Conservation (phyloP, 805 yeast genomes). For the Metschnikowia henanensis region DNA sequence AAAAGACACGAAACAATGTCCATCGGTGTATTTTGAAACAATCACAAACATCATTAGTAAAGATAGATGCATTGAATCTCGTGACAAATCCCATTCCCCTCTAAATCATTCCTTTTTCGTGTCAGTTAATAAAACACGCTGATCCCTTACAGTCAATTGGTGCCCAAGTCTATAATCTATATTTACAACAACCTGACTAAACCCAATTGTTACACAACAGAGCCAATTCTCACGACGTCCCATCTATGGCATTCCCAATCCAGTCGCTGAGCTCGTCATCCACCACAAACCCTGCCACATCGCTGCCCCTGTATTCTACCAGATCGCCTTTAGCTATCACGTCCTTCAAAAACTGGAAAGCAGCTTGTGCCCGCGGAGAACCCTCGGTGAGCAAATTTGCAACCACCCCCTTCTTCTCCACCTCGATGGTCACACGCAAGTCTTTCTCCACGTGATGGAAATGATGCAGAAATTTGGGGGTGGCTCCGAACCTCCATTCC, state of each 20-base stretch:
- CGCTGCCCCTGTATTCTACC: constrained; percentile 42
- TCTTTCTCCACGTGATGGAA: constrained; percentile 36
- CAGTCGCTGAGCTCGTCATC: constrained; percentile 46
- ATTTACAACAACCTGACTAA: no score
- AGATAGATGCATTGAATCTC: no score
- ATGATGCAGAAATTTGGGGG: constrained; percentile 69
- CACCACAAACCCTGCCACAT: constrained; percentile 44
- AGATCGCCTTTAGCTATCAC: constrained; percentile 25
- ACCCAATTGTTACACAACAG: no score
- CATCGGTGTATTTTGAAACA: no score
- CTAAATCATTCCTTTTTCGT: no score
- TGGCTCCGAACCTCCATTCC: constrained; percentile 75
- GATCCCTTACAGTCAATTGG: no score
- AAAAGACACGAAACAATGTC: no score
- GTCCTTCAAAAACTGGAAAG: constrained; percentile 35
- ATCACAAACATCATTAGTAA: no score
- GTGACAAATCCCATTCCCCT: no score
- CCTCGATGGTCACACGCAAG: constrained; percentile 36
- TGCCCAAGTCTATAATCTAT: no score
- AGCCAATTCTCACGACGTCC: constrained; percentile 25
- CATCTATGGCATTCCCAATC: constrained; percentile 48
- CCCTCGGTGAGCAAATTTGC: not conserved
- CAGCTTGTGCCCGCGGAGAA: not conserved
- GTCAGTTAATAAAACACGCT: no score
- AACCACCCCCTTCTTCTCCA: constrained; percentile 45